Evolutionary conservation across 306 rosid species (phyloP).

Genomic region (Inga oerstediana): DNA sequence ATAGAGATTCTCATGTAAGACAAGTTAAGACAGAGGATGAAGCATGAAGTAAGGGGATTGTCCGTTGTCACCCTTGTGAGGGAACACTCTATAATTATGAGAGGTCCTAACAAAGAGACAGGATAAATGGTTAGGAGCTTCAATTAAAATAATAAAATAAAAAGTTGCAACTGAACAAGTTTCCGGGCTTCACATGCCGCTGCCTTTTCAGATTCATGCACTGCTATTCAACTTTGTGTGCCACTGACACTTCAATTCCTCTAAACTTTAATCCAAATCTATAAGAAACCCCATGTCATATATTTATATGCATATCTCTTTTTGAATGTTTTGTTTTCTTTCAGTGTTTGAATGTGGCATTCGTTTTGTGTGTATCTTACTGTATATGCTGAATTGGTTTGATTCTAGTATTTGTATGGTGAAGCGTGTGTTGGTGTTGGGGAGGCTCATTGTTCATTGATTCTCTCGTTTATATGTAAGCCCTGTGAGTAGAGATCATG

Average conservation of each 20-base stretch:
- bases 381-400: not conserved
- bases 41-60: slow-evolving; percentile 10
- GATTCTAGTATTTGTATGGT: not conserved
- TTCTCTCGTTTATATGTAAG: not conserved
- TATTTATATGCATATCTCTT: not conserved
- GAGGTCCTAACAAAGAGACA: slow-evolving; percentile 21
- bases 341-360: too few relatives aligned
- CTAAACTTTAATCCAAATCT: not conserved
- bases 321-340: not conserved
- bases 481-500: slow-evolving; percentile 27
- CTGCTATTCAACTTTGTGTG: not conserved
- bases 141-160: not conserved
- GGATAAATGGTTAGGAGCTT: not conserved
- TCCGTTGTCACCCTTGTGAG: slow-evolving; percentile 9
- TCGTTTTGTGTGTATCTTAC: too few relatives aligned
- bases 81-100: slow-evolving; percentile 19
- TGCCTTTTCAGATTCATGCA: slow-evolving; percentile 12
- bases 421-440: not conserved
- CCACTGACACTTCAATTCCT: slow-evolving; percentile 2
- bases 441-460: slow-evolving; percentile 15
- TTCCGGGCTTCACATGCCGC: slow-evolving; percentile 39
- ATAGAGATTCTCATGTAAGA: slow-evolving; percentile 13
- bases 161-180: not conserved
- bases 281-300: not conserved
- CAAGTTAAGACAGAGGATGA: not conserved